Conservation (phyloP, 179 eudicot species). For the Sideroxylon spinosum region DNA sequence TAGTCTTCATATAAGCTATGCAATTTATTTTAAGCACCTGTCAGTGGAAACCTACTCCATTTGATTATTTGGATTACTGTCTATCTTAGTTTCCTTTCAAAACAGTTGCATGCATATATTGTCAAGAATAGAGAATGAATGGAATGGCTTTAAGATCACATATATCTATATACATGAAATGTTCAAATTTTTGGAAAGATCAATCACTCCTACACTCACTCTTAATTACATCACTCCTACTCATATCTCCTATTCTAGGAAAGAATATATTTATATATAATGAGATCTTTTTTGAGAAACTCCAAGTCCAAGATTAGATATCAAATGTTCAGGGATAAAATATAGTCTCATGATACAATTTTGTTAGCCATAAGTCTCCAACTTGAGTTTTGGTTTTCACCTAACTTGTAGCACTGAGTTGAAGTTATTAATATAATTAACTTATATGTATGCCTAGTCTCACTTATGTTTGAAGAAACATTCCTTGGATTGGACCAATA, state of each 20-base stretch:
- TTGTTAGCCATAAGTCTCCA: background rate
- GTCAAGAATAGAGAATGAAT: too few species aligned
- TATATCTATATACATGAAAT: too few species aligned
- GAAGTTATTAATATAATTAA: background rate
- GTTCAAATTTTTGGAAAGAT: too few species aligned
- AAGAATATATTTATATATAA: too few species aligned
- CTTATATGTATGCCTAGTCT: background rate
- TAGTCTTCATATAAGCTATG: background rate
- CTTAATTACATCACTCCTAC: too few species aligned
- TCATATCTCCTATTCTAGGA: too few species aligned
- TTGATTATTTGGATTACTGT: background rate
- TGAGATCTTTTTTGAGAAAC: too few species aligned
- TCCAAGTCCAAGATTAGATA: too few species aligned
- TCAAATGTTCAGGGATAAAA: too few species aligned
- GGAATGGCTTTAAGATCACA: too few species aligned
- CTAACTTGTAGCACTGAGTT: background rate
- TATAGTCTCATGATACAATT: background rate
- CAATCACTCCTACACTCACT: too few species aligned
- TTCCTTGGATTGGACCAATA: background rate
- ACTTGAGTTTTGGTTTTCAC: background rate
- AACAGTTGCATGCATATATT: too few species aligned
- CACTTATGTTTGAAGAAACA: background rate
- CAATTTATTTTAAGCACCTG: background rate
- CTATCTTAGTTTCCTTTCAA: background rate
- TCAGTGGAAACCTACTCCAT: background rate